Evolutionary conservation across 805 yeast genomes (phyloP), one percentile per base, ranked within the genome.

Genomic region (Candida sakaeoensis): DNA sequence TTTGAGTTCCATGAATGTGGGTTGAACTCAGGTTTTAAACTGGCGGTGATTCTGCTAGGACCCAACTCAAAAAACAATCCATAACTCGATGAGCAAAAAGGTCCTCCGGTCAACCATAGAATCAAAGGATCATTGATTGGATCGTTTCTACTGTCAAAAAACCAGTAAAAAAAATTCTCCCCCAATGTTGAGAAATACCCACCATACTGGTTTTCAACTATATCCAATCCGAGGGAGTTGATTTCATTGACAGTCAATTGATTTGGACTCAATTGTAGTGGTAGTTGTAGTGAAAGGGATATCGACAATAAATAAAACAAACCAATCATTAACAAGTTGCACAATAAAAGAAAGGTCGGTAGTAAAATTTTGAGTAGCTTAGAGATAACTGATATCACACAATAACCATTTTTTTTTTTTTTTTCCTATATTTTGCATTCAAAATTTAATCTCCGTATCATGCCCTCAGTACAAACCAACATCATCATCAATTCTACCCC

Each of bases 91-190:
- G 52, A 46, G 37, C 58, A 51, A 5, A 54, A 55, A 3, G 56
- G 58, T 15, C 56, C 58, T 26, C 58, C 58, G 35, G 48, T 53
- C 19, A 53, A 43, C 58, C 58, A 53, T 15, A 53, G 38, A 16
- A 52, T 48, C 21, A 53, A 43, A 1, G 58, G 56, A 43, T 53
- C 58, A 35, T 43, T 51, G 35, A 36, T 29, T 16, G 58, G 58
- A 51, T 57, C 63, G 46, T 58, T 58, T 48, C 64, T 54, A 26
- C 65, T 58, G 48, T 63, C 69, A 35, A 63, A 63, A 39, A 58
- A 56, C 65, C 63, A 63, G 53, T 52, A 63, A 52, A 61, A 63
- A 43, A 61, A 63, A 51, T 63, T 67, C 17, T 28, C 32, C 5
- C 14, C 32, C 8, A 28, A 15, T 14, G 9, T 28, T 4, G 8